Percentiles rank a stretch among this genome's conserved stretches.
phyloP scores from a whole-genome alignment of 2,329 filamentous ascomycete species.

The Sporothrix dimorphospora region DNA sequence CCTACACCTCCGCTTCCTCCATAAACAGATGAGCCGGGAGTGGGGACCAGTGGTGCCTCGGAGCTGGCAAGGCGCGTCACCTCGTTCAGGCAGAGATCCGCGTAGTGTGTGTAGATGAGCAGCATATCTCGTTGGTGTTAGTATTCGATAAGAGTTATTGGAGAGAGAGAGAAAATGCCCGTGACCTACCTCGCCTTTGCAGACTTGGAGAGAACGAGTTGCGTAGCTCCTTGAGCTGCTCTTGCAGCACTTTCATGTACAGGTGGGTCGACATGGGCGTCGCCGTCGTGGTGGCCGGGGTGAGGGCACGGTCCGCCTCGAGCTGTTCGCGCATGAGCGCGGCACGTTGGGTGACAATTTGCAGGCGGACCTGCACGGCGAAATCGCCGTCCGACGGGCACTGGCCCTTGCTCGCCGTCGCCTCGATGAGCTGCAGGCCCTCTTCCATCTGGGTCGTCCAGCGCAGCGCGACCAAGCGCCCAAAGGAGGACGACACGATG shows the following conservation, averaged over 20 bases:
- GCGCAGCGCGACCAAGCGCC: slow-evolving; percentile 41
- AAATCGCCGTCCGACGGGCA: slow-evolving; percentile 41
- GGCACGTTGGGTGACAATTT: slow-evolving; percentile 42
- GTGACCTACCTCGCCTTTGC: slow-evolving; percentile 27
- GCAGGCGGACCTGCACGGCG: slow-evolving; percentile 43
- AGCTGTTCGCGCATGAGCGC: slow-evolving; percentile 39
- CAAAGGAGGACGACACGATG: slow-evolving; percentile 42
- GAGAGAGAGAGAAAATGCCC: background rate
- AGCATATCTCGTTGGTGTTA: slow-evolving; percentile 27
- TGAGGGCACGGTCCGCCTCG: slow-evolving; percentile 25
- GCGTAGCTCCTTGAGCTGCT: slow-evolving; percentile 41
- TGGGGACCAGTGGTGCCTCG: slow-evolving; percentile 36
- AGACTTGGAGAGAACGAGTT: slow-evolving; percentile 37
- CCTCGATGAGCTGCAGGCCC: slow-evolving; percentile 38
- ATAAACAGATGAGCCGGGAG: slow-evolving; percentile 27
- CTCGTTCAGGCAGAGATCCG: slow-evolving; percentile 33
- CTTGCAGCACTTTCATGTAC: slow-evolving; percentile 40
- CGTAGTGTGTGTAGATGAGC: slow-evolving; percentile 28
- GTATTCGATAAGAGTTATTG: no score
- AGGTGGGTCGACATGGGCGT: slow-evolving; percentile 31
- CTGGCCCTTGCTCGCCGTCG: slow-evolving; percentile 31
- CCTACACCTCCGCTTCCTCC: background rate
- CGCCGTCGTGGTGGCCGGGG: background rate
- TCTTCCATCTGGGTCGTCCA: slow-evolving; percentile 48
- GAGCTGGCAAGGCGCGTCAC: slow-evolving; percentile 38